These are phyloP conservation scores for Cymbidium sinense DNA, from an alignment of 106 monocot species.

Conservation along the genomic window DNA sequence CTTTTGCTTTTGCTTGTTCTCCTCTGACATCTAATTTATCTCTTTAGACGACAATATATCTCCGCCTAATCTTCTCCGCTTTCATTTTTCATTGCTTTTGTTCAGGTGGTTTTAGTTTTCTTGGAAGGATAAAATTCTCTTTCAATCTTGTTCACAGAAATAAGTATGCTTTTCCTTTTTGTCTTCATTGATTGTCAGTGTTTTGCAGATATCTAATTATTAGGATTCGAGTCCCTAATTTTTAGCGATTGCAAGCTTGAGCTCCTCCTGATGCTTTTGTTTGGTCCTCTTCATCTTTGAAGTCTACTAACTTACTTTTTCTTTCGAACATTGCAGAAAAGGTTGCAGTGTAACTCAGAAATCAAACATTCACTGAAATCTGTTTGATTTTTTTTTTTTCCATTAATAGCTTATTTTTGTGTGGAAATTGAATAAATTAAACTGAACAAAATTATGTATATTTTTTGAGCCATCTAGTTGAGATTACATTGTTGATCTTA, in stretches of 20 bases:
- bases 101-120: background rate
- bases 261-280: background rate
- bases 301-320: background rate
- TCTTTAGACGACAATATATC: conserved; percentile 12
- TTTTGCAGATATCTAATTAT: background rate
- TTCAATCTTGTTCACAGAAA: background rate
- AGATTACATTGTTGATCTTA: background rate
- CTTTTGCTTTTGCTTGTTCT: conserved; percentile 1
- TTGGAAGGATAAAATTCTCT: background rate
- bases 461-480: background rate
- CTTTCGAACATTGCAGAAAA: background rate
- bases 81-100: conserved; percentile 1
- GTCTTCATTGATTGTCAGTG: background rate
- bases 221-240: background rate
- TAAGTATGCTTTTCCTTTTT: background rate
- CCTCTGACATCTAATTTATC: conserved; percentile 8
- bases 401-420: background rate
- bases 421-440: background rate
- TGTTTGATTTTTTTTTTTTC: background rate
- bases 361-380: background rate
- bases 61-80: conserved; percentile 10
- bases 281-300: too few species aligned
- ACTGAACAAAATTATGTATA: background rate
- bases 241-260: background rate
- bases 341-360: background rate